Percentiles rank a stretch among this genome's conserved stretches.
Conservation (phyloP, 345 rosid genomes). For the Eucalyptus regnans region DNA sequence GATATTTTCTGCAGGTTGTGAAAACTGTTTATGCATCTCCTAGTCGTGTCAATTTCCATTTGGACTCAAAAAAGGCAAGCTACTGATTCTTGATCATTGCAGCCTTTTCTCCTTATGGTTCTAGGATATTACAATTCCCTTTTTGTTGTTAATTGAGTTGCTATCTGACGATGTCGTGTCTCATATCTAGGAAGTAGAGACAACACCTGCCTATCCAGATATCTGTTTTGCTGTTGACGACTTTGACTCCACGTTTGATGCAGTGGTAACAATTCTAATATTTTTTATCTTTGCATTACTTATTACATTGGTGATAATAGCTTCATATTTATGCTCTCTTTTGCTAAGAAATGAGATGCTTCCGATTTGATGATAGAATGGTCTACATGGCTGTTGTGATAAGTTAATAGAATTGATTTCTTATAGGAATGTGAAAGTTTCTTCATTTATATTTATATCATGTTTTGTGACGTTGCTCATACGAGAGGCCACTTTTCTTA, state of each 20-base stretch:
- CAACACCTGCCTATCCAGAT: slow-evolving; percentile 94
- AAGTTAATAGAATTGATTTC: neutral
- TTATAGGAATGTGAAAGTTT: neutral
- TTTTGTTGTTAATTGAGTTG: neutral
- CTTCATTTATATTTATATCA: neutral
- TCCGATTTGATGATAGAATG: neutral
- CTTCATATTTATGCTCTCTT: neutral
- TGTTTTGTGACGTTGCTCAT: neutral
- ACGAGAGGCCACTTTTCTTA: neutral
- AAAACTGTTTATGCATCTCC: slow-evolving; percentile 98
- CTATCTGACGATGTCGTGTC: slow-evolving; percentile 11
- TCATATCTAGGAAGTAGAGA: slow-evolving; percentile 70
- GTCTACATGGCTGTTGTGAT: neutral
- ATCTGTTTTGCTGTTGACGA: slow-evolving; percentile 94
- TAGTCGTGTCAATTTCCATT: slow-evolving; percentile 82
- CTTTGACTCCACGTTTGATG: slow-evolving; percentile 96
- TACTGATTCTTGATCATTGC: neutral
- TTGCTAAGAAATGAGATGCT: neutral
- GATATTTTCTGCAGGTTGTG: slow-evolving; percentile 39
- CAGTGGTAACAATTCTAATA: slow-evolving; percentile 46
- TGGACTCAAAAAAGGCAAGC: slow-evolving; percentile 86
- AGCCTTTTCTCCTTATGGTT: neutral
- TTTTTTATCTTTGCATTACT: neutral
- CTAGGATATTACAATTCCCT: neutral
- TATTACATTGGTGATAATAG: neutral